Base-by-base conservation (phyloP, 345 rosid genomes). In the Rhodamnia argentea region DNA sequence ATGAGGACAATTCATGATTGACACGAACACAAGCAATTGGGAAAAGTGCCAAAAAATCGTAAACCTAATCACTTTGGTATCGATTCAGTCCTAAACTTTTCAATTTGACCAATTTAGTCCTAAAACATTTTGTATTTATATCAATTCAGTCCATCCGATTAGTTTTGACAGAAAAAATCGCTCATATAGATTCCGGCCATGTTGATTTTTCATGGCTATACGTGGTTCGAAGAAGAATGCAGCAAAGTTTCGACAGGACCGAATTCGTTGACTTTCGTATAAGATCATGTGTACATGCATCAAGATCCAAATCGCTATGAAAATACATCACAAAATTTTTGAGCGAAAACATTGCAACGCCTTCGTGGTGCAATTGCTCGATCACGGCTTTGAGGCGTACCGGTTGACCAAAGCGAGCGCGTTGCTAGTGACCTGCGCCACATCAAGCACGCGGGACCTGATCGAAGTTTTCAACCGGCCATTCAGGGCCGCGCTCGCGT, bases 391-490 rank as follows among this genome's bases (percentile, higher is more conserved):
- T 29, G 84, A 55, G 40, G 88, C 88, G 83, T 60, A 87, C 3
- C n/a, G 75, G 56, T 87, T 87, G 82, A 87, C 82, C 60, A 87
- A 44, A 13, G 86, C 84, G 13, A 84, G 88, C 3, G 86, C 88
- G 24, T 84, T 87, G 62, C 88, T 84, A 16, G 86, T 87, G 26
- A 84, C 84, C 51, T 81, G 88, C 8, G 94, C 95, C 50, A 93
- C 92, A 82, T 91, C 90, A 22, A 91, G 91, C 26, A 93, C 90
- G 54, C 92, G 92, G 26, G 83, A 90, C 70, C 92, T 90, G 57
- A 97, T 89, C 12, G 94, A 92, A 60, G 83, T 83, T 92, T 97
- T 97, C 55, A 97, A 23, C 90, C 90, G 92, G 4, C 99, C 97
- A 85, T 97, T 87, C 90, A 94, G 85, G 10, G 90, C 89, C 87